A percentile compares a stretch with the other conserved stretches of the same genome.
phyloP scores from a whole-genome alignment of 805 yeast species.

The Candida peoriensis region DNA sequence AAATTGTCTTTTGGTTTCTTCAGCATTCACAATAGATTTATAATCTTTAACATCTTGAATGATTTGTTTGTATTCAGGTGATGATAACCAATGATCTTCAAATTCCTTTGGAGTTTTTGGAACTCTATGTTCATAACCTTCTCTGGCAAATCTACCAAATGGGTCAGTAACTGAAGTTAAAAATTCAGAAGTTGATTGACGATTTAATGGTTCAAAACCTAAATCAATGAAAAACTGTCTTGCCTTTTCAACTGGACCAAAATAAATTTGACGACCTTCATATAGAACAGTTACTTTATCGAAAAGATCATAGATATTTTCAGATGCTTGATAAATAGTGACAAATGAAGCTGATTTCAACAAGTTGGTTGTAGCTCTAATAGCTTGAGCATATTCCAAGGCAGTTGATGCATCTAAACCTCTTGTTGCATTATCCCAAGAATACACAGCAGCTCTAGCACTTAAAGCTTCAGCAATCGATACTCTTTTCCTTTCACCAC shows the following conservation, averaged over 20 bases:
- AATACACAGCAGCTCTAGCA: constrained; percentile 54
- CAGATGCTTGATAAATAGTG: constrained; percentile 66
- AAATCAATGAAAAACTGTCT: constrained; percentile 52
- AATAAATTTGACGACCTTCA: constrained; percentile 56
- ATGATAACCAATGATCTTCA: constrained; percentile 49
- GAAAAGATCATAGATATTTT: constrained; percentile 56
- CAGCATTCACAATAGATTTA: constrained; percentile 8
- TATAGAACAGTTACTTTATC: constrained; percentile 58
- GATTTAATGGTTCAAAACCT: constrained; percentile 53
- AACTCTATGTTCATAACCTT: constrained; percentile 44
- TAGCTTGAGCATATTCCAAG: constrained; percentile 60
- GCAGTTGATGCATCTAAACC: constrained; percentile 85
- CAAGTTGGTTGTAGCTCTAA: constrained; percentile 53
- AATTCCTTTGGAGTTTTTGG: constrained; percentile 63
- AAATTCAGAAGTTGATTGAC: constrained; percentile 69
- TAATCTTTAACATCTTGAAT: constrained; percentile 32
- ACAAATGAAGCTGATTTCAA: constrained; percentile 56
- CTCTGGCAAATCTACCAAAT: constrained; percentile 43
- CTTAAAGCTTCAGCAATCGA: constrained; percentile 76
- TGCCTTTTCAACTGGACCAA: constrained; percentile 51
- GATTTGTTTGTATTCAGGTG: constrained; percentile 37
- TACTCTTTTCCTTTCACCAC: constrained; percentile 83
- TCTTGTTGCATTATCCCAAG: constrained; percentile 81
- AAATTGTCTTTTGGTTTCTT: constrained; percentile 21
- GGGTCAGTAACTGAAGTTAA: constrained; percentile 70